Base-by-base conservation (phyloP, 495 filamentous ascomycete genomes). In the Thozetella sp. region DNA sequence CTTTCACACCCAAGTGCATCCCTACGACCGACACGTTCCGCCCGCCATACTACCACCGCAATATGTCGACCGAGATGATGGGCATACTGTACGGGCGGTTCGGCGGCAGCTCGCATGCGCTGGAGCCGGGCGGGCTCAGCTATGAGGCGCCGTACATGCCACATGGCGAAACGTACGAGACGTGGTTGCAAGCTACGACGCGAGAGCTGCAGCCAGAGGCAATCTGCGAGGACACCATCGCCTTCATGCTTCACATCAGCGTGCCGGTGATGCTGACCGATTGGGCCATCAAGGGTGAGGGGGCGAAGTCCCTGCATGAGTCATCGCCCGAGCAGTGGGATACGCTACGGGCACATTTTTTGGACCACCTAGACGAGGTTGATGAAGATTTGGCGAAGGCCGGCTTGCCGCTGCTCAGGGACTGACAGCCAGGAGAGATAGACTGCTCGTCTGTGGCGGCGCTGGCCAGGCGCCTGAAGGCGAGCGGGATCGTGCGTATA, bases 251-350 rank as follows among this genome's bases (percentile, higher is more conserved):
- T 51, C 78, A 75, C 69, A 89, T 86, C 68, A 80, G 79, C 60
- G 70, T 88, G 25, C 93, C 93, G 90, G 83, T 96, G 13, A 90
- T 91, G 15, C 89, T 94, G 17, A 93, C 92, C 6, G 89, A 93
- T 66, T 96, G 91, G 91, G 92, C 90, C 1, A 72, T 93, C 56
- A 88, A 89, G 69, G 43, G 43, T 4, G 43, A 48, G 20, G 43
- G 43, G 43, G 9, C 43, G 43, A 48, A 20, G 43, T 19, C n/a
- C 11, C 43, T 48, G 43, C 43, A 48, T n/a, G 43, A 48, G 43
- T 48, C 43, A 48, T n/a, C 43, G 10, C 43, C 43, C 10, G n/a
- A 48, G 3, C 43, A 48, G 43, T 48, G 43, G 43, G 43, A 48
- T 19, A n/a, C 4, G 9, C 43, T 48, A 4, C 10, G 20, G 43